These are phyloP conservation scores for Erodium trifolium DNA, from an alignment of 441 rosid genomes.

Conservation along the genomic window DNA sequence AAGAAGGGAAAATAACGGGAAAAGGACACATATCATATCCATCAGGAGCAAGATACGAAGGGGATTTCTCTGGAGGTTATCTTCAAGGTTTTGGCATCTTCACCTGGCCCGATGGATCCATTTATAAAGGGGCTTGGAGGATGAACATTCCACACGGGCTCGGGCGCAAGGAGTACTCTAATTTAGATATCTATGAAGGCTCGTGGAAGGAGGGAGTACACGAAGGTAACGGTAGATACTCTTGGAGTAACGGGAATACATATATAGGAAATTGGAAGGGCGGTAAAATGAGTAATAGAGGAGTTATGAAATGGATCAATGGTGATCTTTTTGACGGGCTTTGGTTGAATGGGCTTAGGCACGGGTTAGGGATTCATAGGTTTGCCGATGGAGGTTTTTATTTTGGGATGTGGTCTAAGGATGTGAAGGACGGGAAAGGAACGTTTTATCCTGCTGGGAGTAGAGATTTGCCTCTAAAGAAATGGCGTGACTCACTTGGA, in stretches of 20 bases:
- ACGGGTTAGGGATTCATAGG: slow-evolving; percentile 79
- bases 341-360: slow-evolving; percentile 73
- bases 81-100: slow-evolving; percentile 76
- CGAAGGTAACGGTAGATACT: slow-evolving; percentile 41
- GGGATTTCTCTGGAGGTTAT: slow-evolving; percentile 78
- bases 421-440: slow-evolving; percentile 83
- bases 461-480: slow-evolving; percentile 52
- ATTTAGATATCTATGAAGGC: slow-evolving; percentile 76
- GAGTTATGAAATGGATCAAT: slow-evolving; percentile 82
- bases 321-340: slow-evolving; percentile 74
- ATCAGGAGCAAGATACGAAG: slow-evolving; percentile 68
- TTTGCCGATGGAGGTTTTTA: slow-evolving; percentile 74
- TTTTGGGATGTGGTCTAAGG: slow-evolving; percentile 73
- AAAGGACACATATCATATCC: slow-evolving; percentile 63
- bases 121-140: slow-evolving; percentile 74
- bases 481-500: slow-evolving; percentile 37
- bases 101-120: slow-evolving; percentile 44
- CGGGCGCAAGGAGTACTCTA: slow-evolving; percentile 64
- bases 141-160: slow-evolving; percentile 76
- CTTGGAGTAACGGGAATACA: slow-evolving; percentile 14
- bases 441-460: slow-evolving; percentile 73
- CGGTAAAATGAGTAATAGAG: slow-evolving; percentile 81
- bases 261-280: slow-evolving; percentile 80
- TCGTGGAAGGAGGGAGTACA: slow-evolving; percentile 70
- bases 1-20: slow-evolving; percentile 73